phyloP scores from a whole-genome alignment of 176 grass and related monocot species.

The Avena sativa region DNA sequence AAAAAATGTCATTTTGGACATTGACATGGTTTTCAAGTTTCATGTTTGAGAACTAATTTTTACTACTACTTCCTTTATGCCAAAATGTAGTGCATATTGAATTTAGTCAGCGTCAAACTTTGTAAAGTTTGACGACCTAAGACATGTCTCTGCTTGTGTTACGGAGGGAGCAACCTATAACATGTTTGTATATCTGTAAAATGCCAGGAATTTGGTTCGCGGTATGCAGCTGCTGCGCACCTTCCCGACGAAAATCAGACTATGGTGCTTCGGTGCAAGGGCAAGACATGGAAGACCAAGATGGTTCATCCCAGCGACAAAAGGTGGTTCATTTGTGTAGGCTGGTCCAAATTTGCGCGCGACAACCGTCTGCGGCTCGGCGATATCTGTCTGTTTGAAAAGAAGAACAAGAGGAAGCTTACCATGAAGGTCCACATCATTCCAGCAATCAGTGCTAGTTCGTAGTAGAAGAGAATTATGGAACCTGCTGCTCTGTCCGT shows the following conservation, averaged over 20 bases:
- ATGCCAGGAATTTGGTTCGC: constrained; percentile 24
- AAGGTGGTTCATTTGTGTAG: constrained; percentile 35
- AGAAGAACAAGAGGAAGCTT: not conserved
- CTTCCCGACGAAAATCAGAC: constrained; percentile 11
- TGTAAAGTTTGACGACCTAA: not conserved
- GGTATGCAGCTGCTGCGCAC: not conserved
- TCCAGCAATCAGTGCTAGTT: constrained; percentile 2
- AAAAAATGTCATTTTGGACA: too few relatives aligned
- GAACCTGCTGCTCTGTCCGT: not conserved
- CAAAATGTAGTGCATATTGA: too few relatives aligned
- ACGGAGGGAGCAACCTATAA: not conserved
- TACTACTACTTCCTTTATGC: too few relatives aligned
- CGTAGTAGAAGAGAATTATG: not conserved
- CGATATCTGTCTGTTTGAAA: not conserved
- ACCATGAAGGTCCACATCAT: constrained; percentile 38
- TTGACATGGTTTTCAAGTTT: too few relatives aligned
- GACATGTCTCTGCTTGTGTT: not conserved
- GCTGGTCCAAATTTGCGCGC: constrained; percentile 39
- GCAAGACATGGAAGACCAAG: constrained; percentile 1
- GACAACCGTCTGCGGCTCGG: constrained; percentile 47
- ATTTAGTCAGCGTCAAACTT: too few relatives aligned
- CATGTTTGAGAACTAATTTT: too few relatives aligned
- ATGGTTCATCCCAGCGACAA: not conserved
- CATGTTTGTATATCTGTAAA: not conserved
- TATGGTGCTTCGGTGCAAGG: not conserved